Evolutionary conservation across 768 basidiomycete genomes (phyloP), one percentile per base, ranked within the genome.

Genomic region (Saitozyma sp.): DNA sequence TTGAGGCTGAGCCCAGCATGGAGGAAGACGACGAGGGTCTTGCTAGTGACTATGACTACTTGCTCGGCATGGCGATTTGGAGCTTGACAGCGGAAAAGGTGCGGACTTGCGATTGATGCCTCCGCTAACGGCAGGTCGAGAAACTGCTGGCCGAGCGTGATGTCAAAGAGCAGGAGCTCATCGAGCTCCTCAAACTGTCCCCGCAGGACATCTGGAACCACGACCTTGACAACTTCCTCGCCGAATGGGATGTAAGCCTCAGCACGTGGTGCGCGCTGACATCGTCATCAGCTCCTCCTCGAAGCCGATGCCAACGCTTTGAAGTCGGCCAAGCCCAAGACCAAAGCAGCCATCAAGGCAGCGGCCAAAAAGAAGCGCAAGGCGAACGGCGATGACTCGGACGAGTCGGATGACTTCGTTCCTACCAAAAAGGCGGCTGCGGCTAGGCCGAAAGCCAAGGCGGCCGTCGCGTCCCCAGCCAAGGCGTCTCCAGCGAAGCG

Each of bases 21-120:
- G 85, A 84, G 3, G 85, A 84, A 8, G 86, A 82, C 13, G 85
- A 79, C 54, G 77, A 80, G 11, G 79, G 71, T 16, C 73, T 74
- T 9, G 81, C 74, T 6, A 83, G 82, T 48, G 94, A 97, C 80
- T 99, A 84, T 75, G 94, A 99, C 76, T 98, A 99, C 80, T 80
- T 99, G 56, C 82, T 99, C 62, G 87, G 91, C 14, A 98, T 99
- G 95, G 82, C 92, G 1, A 95, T 99, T 74, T 93, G 86, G 84
- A 95, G 89, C 81, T 82, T 99, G 83, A 99, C 95, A 0, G 88
- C 85, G 70, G 95, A 98, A 81, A 94, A 89, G 86, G 91, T 89
- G 50, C 10, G 77, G 29, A 29, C 5, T 29, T 62, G 13, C 2
- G 17, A 9, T 9, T 39, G 17, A 8, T n/a, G 29, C 6, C 11